Conservation (phyloP, 805 yeast genomes). For the Saccharomycodes ludwigii region DNA sequence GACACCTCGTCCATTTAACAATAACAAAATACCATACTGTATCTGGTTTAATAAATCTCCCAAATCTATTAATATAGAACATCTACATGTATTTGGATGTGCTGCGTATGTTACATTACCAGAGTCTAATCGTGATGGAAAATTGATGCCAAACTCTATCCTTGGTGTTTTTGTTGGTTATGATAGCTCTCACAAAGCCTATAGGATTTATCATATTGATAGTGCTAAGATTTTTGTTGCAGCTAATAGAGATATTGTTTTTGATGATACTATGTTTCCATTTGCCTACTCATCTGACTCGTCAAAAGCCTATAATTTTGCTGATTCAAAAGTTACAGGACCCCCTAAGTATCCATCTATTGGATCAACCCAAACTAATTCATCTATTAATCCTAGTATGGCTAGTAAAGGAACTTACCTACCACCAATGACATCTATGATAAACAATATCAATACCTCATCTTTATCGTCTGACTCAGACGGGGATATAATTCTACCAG, state of each 20-base stretch:
- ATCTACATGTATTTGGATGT: constrained; percentile 10
- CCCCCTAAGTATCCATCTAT: too few relatives aligned
- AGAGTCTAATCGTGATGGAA: constrained; percentile 1
- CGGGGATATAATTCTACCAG: too few relatives aligned
- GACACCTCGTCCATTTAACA: constrained; percentile 1
- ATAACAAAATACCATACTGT: constrained; percentile 4
- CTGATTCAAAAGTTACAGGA: too few relatives aligned
- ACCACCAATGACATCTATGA: too few relatives aligned
- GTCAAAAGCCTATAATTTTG: too few relatives aligned
- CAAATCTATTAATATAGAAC: constrained; percentile 1
- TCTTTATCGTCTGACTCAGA: too few relatives aligned
- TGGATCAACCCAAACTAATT: too few relatives aligned
- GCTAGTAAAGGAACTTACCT: too few relatives aligned
- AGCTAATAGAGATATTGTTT: constrained; percentile 5
- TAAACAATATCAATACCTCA: too few relatives aligned
- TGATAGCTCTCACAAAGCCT: constrained; percentile 2
- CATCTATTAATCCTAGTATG: too few relatives aligned
- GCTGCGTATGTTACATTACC: constrained; percentile 8
- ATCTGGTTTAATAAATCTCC: too few relatives aligned
- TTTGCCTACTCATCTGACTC: too few relatives aligned
- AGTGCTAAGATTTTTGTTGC: constrained; percentile 1
- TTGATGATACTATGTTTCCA: constrained; percentile 7
- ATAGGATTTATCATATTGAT: constrained; percentile 3
- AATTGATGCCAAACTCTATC: constrained; percentile 2
- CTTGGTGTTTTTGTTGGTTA: constrained; percentile 6